Percentiles rank a stretch among this genome's conserved stretches.
Conservation (phyloP, 441 rosid species). For the Corymbia calophylla region DNA sequence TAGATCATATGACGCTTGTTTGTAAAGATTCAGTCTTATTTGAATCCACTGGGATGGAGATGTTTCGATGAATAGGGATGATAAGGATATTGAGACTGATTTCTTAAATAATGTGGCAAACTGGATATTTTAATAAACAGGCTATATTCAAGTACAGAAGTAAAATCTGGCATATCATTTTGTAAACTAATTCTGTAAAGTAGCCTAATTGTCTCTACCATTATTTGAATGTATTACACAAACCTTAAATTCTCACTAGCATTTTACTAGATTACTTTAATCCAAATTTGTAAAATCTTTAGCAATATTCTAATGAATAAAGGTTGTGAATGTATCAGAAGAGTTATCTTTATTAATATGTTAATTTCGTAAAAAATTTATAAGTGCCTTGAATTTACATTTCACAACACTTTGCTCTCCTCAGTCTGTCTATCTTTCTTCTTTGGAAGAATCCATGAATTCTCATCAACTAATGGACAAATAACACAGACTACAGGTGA, state of each 20-base stretch:
- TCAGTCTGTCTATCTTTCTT: not conserved
- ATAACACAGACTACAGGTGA: not conserved
- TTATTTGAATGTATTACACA: not conserved
- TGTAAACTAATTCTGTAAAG: not conserved
- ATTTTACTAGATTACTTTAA: not conserved
- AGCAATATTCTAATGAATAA: not conserved
- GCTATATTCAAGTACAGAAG: not conserved
- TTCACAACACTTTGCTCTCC: not conserved
- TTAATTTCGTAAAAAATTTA: not conserved
- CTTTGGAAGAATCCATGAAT: not conserved
- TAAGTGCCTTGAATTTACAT: not conserved
- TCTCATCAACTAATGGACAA: not conserved
- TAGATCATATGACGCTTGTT: not conserved
- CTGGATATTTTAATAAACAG: not conserved
- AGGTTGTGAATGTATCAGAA: not conserved
- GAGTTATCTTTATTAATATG: not conserved
- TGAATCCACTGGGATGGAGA: not conserved
- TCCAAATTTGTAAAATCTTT: not conserved
- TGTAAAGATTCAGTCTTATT: not conserved
- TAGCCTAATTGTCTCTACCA: not conserved
- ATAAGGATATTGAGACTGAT: not conserved
- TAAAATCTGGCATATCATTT: not conserved
- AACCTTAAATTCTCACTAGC: not conserved
- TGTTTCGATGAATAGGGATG: not conserved
- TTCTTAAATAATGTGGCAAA: not conserved